phyloP scores from a whole-genome alignment of 345 rosid species.

The Linum tenue region DNA sequence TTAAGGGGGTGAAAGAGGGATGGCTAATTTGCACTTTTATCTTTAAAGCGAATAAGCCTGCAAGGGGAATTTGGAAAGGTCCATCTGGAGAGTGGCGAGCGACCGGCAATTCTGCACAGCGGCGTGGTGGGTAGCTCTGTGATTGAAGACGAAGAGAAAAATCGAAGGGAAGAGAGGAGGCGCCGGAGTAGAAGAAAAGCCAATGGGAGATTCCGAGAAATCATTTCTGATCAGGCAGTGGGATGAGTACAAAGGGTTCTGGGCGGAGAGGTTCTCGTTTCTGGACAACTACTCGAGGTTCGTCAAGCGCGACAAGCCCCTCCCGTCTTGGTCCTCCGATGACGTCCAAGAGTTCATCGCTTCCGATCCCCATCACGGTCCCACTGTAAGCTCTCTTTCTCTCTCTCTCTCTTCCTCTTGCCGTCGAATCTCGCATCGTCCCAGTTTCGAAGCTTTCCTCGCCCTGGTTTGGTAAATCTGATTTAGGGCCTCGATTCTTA shows the following conservation, averaged over 20 bases:
- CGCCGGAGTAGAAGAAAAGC: constrained; percentile 8
- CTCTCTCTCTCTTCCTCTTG: constrained; percentile 1
- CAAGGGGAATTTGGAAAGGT: too few species aligned
- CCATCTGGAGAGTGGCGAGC: too few species aligned
- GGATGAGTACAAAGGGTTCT: constrained; percentile 56
- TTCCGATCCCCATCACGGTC: constrained; percentile 77
- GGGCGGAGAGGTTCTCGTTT: constrained; percentile 49
- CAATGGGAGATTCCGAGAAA: constrained; percentile 33
- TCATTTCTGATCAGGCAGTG: constrained; percentile 43
- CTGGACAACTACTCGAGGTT: constrained; percentile 51
- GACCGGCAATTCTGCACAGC: too few species aligned
- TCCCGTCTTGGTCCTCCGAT: constrained; percentile 71
- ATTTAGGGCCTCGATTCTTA: too few species aligned
- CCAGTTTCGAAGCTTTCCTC: background rate
- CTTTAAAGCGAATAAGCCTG: too few species aligned
- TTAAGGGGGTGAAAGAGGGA: too few species aligned
- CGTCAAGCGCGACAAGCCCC: constrained; percentile 45
- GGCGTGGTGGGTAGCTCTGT: background rate
- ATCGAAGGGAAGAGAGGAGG: background rate
- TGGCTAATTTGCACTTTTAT: too few species aligned
- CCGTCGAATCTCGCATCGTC: background rate
- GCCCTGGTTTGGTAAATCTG: too few species aligned
- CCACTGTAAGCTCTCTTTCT: constrained; percentile 36
- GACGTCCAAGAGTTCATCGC: constrained; percentile 79
- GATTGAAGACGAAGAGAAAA: background rate